A percentile compares a stretch with the other conserved stretches of the same genome.
Evolutionary conservation across 1,284 basidiomycete species (phyloP).

Genomic region (Exobasidium rhododendri): DNA sequence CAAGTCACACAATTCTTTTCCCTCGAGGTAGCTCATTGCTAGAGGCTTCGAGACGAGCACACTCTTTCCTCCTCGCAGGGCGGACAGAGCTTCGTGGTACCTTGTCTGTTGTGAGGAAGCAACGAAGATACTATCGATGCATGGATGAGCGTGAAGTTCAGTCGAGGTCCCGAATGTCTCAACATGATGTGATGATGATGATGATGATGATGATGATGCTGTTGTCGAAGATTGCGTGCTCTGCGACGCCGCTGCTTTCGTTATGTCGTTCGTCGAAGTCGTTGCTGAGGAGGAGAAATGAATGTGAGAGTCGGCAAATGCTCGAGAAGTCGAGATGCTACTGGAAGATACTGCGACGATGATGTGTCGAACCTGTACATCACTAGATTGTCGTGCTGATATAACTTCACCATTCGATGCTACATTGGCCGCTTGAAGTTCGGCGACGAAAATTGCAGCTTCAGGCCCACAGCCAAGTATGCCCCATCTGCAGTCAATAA

Average conservation of each 20-base stretch:
- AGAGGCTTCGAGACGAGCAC: constrained; percentile 11
- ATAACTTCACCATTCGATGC: background rate
- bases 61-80: constrained; percentile 13
- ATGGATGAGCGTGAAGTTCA: constrained; percentile 8
- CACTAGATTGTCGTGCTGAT: background rate
- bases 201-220: background rate
- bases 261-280: background rate
- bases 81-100: constrained; percentile 5
- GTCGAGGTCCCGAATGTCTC: constrained; percentile 2
- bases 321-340: constrained; percentile 2
- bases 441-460: constrained; percentile 9
- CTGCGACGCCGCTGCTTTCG: background rate
- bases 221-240: background rate
- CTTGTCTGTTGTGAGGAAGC: background rate
- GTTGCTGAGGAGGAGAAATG: background rate
- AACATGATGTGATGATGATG: background rate
- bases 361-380: constrained; percentile 4
- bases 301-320: constrained; percentile 11
- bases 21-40: constrained; percentile 2
- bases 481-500: constrained; percentile 12
- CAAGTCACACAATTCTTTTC: constrained; percentile 5
- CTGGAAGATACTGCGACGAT: constrained; percentile 2
- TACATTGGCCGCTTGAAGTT: constrained; percentile 2
- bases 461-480: constrained; percentile 11
- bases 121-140: constrained; percentile 10